Evolutionary conservation across 2,329 filamentous ascomycete species (phyloP), one percentile per base, ranked within the genome.

Genomic region (Aureobasidium sp.): DNA sequence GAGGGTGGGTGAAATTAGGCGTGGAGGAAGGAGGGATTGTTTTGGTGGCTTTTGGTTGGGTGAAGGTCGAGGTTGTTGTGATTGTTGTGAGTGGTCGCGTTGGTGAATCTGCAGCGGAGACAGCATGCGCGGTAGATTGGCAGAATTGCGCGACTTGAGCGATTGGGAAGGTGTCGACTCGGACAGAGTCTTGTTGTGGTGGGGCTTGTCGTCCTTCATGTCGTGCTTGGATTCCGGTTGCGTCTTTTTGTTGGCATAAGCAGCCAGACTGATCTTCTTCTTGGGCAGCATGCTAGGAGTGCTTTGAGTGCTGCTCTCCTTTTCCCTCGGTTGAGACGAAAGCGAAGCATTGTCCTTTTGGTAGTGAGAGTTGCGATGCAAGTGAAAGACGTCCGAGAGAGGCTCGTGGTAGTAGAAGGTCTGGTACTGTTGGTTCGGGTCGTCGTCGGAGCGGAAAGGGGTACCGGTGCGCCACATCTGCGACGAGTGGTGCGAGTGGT

Each of bases 261-360:
- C 82, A 43, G 77, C 81, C 57, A 86, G 70, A 59, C 75, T 84
- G 63, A 86, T 84, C 70, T 84, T 85, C 74, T 84, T 85, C 73
- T 82, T 84, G 25, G 76, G 75, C 13, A 66, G 70, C 57, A 67
- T 71, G 46, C 65, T 73, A 29, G 78, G 74, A 21, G 75, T 77
- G 64, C 71, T 74, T 60, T 71, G 70, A 27, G 72, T 72, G 64
- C 71, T 74, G 23, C 63, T 46, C 27, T 50, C 58, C 8, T 31
- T 38, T 25, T 46, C 47, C 10, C 43, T 40, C 31, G 53, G 31
- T 9, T 57, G 38, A 3, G 50, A 54, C 17, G 50, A 31, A 37
- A 42, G 37, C 15, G 75, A 72, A 27, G 69, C 71, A 59, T 71
- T 70, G 65, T 76, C 74, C 62, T 75, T 70, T 76, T 59, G 69